Evolutionary conservation across 257 asterid genomes (phyloP).

Genomic region (Fraxinus pennsylvanica): DNA sequence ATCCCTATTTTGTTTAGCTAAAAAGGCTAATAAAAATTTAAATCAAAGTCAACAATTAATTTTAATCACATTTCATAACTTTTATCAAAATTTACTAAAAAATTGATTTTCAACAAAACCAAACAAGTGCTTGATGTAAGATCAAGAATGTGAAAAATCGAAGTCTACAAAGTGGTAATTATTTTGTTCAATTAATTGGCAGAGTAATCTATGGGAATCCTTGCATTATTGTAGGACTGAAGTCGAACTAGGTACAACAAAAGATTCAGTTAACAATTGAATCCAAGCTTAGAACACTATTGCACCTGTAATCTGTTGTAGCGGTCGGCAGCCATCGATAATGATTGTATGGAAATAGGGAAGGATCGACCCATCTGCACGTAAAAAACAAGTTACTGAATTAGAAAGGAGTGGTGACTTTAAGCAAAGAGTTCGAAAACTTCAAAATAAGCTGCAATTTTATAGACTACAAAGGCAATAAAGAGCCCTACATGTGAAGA

Average conservation of each 20-base stretch:
- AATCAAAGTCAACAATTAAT: too few relatives aligned
- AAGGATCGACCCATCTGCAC: constrained; percentile 89
- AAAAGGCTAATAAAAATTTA: too few relatives aligned
- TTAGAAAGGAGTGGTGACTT: constrained; percentile 16
- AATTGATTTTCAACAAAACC: too few relatives aligned
- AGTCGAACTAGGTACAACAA: constrained; percentile 11
- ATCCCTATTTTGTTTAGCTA: too few relatives aligned
- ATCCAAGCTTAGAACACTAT: constrained; percentile 25
- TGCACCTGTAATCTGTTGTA: constrained; percentile 52
- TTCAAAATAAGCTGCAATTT: too few relatives aligned
- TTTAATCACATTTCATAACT: too few relatives aligned
- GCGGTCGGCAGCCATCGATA: constrained; percentile 86
- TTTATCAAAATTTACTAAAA: too few relatives aligned
- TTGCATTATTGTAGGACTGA: not conserved
- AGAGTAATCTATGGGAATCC: not conserved
- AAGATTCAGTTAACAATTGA: constrained; percentile 16
- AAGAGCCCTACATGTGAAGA: not conserved
- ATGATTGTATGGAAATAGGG: constrained; percentile 74
- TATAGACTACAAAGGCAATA: not conserved
- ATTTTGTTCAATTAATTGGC: not conserved
- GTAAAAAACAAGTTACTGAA: constrained; percentile 7
- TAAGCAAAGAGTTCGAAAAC: not conserved
- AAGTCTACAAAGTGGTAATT: not conserved
- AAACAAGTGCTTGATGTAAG: too few relatives aligned
- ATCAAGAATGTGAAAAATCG: too few relatives aligned